A percentile compares a stretch with the other conserved stretches of the same genome.
Evolutionary conservation across 352 stramenopile genomes (phyloP).

Genomic region (Phytophthora vignae): DNA sequence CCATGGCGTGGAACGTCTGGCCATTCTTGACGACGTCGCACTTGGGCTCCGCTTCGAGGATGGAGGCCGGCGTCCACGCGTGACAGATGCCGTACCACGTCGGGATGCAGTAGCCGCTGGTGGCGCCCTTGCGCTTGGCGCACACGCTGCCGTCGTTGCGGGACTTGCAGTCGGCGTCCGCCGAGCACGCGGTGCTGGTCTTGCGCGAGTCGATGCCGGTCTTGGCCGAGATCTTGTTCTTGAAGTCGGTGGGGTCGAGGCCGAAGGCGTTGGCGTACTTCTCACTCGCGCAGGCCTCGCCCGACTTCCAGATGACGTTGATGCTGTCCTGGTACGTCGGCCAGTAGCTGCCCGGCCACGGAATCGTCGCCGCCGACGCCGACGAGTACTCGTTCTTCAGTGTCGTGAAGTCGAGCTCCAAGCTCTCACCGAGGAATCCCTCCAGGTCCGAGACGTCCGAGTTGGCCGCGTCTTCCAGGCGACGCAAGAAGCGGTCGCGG

Average conservation of each 20-base stretch:
- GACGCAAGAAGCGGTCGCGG: conserved; percentile 16
- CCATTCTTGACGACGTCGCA: conserved; percentile 50
- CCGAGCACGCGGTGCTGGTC: conserved; percentile 30
- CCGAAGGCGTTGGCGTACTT: conserved; percentile 58
- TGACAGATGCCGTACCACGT: conserved; percentile 60
- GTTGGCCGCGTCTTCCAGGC: conserved; percentile 36
- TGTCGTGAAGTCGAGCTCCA: conserved; percentile 37
- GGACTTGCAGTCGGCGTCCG: conserved; percentile 28
- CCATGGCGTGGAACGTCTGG: conserved; percentile 52
- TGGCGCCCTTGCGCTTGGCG: conserved; percentile 29
- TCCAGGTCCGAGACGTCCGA: conserved; percentile 44
- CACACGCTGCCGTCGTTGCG: conserved; percentile 39
- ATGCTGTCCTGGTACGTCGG: conserved; percentile 70
- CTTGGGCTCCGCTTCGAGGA: conserved; percentile 49
- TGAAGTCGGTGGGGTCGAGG: conserved; percentile 45
- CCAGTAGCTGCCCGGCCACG: conserved; percentile 72
- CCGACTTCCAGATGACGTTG: conserved; percentile 54
- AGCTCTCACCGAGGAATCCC: conserved; percentile 36
- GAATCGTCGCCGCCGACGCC: conserved; percentile 21
- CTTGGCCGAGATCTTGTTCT: conserved; percentile 39
- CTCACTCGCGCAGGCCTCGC: conserved; percentile 34
- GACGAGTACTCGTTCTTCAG: conserved; percentile 42
- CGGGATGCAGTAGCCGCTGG: conserved; percentile 49
- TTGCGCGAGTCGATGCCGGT: conserved; percentile 43
- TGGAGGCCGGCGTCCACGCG: conserved; percentile 48